Evolutionary conservation across 2,329 filamentous ascomycete genomes (phyloP), one percentile per base, ranked within the genome.

Genomic region (Cladophialophora chaetospira): DNA sequence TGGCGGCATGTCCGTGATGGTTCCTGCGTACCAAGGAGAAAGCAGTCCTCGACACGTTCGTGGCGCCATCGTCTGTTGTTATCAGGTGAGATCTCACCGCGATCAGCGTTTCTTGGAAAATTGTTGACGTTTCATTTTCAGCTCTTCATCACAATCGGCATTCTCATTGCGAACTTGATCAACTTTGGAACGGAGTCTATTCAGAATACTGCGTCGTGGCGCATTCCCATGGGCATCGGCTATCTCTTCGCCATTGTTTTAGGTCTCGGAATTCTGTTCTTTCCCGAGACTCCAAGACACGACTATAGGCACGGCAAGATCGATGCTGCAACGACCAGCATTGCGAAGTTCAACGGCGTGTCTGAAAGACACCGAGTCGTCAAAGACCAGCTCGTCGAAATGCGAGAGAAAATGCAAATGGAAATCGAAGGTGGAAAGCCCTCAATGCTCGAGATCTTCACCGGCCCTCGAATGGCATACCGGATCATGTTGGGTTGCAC

Each of bases 211-310:
- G 67, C 66, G 3, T 75, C 74, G 2, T 78, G 76, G 76, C 69
- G 76, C 1, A 74, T 78, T 15, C 71, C 75, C 0, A 82, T 84
- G 75, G 82, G 81, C 0, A 70, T 85, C 36, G 80, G 80, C 2
- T 83, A 82, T 66, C 70, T 83, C 58, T 84, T 79, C 75, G 78
- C 81, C 1, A 67, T 75, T 2, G 73, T 83, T 42, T 80, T 85
- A 63, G 76, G 77, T 0, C 36, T 72, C 11, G 81, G 81, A 4
- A 83, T 85, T 53, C 60, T 77, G 4, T 76, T 82, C 63, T 76
- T 84, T 55, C 78, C 77, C 0, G 82, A 85, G 63, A 79, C 76
- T 11, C 82, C 82, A 3, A 78, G 82, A 1, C 83, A 79, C 72
- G 80, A 82, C 45, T 84, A 82, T 65, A 77, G 82, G 11, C 68